Evolutionary conservation across 179 eudicot species (phyloP).

Genomic region (Spergularia azorica): DNA sequence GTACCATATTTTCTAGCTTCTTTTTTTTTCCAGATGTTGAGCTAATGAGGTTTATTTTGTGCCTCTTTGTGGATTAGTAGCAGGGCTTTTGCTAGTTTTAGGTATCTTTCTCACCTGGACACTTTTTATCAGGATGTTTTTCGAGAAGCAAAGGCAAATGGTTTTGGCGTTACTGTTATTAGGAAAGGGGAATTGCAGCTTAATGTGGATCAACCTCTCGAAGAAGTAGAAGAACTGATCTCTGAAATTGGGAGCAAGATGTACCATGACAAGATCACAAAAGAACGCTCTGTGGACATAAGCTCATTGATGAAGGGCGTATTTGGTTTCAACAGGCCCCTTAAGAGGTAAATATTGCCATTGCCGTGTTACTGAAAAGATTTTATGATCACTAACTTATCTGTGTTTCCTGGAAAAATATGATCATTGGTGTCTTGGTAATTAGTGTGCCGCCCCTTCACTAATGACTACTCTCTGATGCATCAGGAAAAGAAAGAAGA

Average conservation of each 20-base stretch:
- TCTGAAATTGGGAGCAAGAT: conserved; percentile 85
- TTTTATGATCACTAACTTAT: neutral
- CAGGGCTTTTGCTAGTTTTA: neutral
- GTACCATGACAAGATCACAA: conserved; percentile 78
- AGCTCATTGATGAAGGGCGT: conserved; percentile 72
- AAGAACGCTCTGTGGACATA: conserved; percentile 65
- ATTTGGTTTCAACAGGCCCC: conserved; percentile 53
- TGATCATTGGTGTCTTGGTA: neutral
- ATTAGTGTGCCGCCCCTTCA: neutral
- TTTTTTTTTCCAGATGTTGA: neutral
- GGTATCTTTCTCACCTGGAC: neutral
- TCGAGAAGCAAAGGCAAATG: conserved; percentile 75
- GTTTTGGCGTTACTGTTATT: conserved; percentile 79
- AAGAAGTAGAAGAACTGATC: conserved; percentile 84
- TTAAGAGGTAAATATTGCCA: conserved; percentile 47
- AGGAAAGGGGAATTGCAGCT: conserved; percentile 78
- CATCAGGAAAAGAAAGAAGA: conserved; percentile 33
- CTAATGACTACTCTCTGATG: neutral
- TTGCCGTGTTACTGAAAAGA: neutral
- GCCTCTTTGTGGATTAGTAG: neutral
- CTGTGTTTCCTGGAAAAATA: neutral
- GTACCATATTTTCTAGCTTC: conserved; percentile 34
- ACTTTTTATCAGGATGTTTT: conserved; percentile 60
- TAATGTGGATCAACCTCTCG: conserved; percentile 79
- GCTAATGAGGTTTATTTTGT: conserved; percentile 1